phyloP scores from a whole-genome alignment of 176 grass and related monocot genomes.

The Olyra latifolia region DNA sequence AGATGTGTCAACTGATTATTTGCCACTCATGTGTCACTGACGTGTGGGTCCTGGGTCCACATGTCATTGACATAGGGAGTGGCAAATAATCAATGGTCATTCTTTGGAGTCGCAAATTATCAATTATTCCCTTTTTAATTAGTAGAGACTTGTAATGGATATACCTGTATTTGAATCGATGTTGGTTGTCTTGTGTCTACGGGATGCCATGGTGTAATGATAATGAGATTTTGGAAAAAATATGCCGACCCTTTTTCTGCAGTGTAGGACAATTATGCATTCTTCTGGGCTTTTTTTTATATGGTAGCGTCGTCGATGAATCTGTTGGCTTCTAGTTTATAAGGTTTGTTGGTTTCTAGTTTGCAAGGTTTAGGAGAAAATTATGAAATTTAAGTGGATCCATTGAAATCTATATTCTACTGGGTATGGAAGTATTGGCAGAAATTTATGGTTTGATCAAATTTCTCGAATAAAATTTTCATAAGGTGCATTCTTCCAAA shows the following conservation, averaged over 20 bases:
- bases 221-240: neutral
- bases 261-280: neutral
- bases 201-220: neutral
- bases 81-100: too few species aligned
- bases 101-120: too few species aligned
- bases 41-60: too few species aligned
- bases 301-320: neutral
- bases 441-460: neutral
- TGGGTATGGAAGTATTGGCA: neutral
- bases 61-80: too few species aligned
- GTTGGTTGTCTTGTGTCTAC: neutral
- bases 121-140: too few species aligned
- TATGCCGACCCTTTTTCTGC: neutral
- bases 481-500: neutral
- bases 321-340: neutral
- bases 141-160: too few species aligned
- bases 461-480: neutral
- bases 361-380: neutral
- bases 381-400: neutral
- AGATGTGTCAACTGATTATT: too few species aligned
- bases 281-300: neutral
- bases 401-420: neutral
- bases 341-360: neutral
- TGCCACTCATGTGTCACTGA: too few species aligned
- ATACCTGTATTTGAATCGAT: neutral